These are phyloP conservation scores for Tetracentron sinense DNA, from an alignment of 164 flowering plant genomes.

Conservation along the genomic window DNA sequence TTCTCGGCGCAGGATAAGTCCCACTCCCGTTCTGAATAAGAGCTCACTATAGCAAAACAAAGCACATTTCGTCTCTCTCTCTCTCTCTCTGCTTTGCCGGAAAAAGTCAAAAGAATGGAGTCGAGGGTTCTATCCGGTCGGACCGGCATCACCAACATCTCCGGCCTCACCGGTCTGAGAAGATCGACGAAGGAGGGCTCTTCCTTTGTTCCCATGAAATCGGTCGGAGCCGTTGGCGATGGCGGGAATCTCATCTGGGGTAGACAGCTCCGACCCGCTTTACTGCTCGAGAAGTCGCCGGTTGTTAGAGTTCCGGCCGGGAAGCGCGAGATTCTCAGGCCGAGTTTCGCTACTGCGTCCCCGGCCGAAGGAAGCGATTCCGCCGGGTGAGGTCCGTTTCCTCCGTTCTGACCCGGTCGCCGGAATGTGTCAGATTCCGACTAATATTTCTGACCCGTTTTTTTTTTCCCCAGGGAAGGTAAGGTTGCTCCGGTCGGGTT, in stretches of 20 bases:
- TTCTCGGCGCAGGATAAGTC: neutral
- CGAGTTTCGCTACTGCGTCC: conserved; percentile 46
- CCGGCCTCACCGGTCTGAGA: conserved; percentile 32
- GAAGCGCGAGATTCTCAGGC: conserved; percentile 36
- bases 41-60: neutral
- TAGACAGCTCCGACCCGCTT: conserved; percentile 67
- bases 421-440: conserved; percentile 17
- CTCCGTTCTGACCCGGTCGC: conserved; percentile 24
- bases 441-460: conserved; percentile 16
- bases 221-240: conserved; percentile 40
- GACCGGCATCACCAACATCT: conserved; percentile 22
- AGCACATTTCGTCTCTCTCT: conserved; percentile 4
- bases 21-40: neutral
- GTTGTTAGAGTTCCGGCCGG: neutral
- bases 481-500: conserved; percentile 62
- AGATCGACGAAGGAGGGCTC: conserved; percentile 21
- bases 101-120: conserved; percentile 51
- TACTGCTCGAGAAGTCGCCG: conserved; percentile 49
- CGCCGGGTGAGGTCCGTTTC: conserved; percentile 92
- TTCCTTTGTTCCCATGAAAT: conserved; percentile 20
- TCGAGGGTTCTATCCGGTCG: conserved; percentile 66
- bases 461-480: conserved; percentile 40
- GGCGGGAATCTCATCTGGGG: conserved; percentile 85
- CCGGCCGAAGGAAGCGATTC: conserved; percentile 69
- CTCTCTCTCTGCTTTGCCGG: conserved; percentile 9